These are phyloP conservation scores for Theileria luwenshuni DNA, from an alignment of 169 alveolate genomes.

Conservation along the genomic window DNA sequence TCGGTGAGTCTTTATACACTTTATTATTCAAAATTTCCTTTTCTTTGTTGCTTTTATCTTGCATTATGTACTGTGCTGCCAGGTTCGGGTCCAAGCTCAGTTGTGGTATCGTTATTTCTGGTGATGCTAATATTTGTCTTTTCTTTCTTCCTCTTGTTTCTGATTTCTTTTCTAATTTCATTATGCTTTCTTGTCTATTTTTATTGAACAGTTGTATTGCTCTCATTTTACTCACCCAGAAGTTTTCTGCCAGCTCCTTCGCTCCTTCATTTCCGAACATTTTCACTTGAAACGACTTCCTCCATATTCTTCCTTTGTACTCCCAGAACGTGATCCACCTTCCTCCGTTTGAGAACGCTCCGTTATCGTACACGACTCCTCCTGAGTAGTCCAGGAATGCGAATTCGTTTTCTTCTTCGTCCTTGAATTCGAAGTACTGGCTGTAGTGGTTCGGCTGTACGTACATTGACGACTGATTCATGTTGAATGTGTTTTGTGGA, in stretches of 20 bases:
- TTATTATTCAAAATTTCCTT: background rate
- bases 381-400: conserved; percentile 35
- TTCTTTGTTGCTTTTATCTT: conserved; percentile 6
- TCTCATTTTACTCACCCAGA: conserved; percentile 66
- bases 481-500: conserved; percentile 1
- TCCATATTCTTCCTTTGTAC: conserved; percentile 63
- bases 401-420: conserved; percentile 1
- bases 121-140: background rate
- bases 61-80: conserved; percentile 10
- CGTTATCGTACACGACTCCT: conserved; percentile 66
- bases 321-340: conserved; percentile 76
- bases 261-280: conserved; percentile 71
- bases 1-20: background rate
- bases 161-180: conserved; percentile 11
- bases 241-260: conserved; percentile 71
- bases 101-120: conserved; percentile 3
- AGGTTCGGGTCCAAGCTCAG: conserved; percentile 24
- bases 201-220: conserved; percentile 58
- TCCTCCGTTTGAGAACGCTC: conserved; percentile 68
- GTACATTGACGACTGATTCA: background rate
- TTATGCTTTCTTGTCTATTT: conserved; percentile 23
- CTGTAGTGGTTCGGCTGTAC: background rate
- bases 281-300: conserved; percentile 58
- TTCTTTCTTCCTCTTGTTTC: conserved; percentile 20
- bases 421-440: conserved; percentile 23